These are phyloP conservation scores for Penicillium pancosmium DNA, from an alignment of 495 filamentous ascomycete species.

Conservation along the genomic window DNA sequence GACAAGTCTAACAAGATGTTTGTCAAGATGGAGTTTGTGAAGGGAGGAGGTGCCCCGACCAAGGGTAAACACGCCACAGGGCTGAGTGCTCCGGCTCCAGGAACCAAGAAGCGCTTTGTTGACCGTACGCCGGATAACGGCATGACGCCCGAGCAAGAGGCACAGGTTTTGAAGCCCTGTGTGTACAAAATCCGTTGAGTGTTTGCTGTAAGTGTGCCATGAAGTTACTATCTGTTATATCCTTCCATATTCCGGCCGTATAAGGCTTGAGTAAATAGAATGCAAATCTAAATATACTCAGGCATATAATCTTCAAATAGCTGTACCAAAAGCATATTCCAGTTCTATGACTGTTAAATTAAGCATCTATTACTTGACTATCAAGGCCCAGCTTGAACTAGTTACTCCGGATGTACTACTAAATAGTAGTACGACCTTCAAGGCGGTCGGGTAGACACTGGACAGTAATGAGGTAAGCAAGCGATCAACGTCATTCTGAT, in stretches of 20 bases:
- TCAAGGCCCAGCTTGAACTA: no score
- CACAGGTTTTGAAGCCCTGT: slow-evolving; percentile 86
- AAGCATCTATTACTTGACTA: no score
- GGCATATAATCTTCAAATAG: no score
- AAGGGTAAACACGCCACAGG: slow-evolving; percentile 67
- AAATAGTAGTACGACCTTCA: no score
- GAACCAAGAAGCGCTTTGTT: slow-evolving; percentile 62
- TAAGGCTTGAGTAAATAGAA: no score
- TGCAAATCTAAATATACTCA: no score
- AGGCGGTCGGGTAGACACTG: no score
- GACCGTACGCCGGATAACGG: slow-evolving; percentile 55
- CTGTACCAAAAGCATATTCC: no score
- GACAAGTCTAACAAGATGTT: slow-evolving; percentile 97
- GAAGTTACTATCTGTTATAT: slow-evolving; percentile 1
- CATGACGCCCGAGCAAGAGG: slow-evolving; percentile 57
- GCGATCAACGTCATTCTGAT: slow-evolving; percentile 14
- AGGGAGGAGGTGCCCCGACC: slow-evolving; percentile 62
- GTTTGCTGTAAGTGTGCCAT: slow-evolving; percentile 2
- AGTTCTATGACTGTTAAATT: no score
- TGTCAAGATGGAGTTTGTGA: slow-evolving; percentile 92
- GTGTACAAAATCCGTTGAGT: slow-evolving; percentile 87
- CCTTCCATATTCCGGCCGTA: not conserved
- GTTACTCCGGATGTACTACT: no score
- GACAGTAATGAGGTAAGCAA: no score
- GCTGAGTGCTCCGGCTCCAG: slow-evolving; percentile 38